Evolutionary conservation across 2,329 filamentous ascomycete species (phyloP).

Genomic region (Pyrenophora teres): DNA sequence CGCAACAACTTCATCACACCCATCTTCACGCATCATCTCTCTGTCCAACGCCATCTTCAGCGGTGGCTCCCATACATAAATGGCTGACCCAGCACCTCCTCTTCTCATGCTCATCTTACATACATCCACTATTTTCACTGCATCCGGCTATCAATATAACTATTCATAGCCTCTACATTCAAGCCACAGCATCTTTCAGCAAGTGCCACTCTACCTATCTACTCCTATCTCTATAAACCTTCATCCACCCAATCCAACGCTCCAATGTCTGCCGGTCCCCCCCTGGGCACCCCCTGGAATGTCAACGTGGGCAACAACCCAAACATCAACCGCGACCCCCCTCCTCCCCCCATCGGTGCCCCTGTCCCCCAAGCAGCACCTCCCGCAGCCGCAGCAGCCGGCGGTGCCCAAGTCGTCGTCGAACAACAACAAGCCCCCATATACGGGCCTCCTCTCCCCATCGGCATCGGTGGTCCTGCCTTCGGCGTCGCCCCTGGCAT

Average conservation of each 20-base stretch:
- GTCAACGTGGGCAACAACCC: slow-evolving; percentile 42
- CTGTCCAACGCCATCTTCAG: background rate
- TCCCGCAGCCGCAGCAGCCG: background rate
- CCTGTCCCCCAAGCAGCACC: slow-evolving; percentile 13
- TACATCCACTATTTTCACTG: too few species aligned
- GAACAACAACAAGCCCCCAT: slow-evolving; percentile 31
- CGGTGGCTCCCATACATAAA: slow-evolving; percentile 4
- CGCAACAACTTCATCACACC: slow-evolving; percentile 6
- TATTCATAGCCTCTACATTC: background rate
- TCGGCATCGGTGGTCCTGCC: slow-evolving; percentile 25
- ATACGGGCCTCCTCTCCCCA: slow-evolving; percentile 28
- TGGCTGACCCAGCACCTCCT: background rate
- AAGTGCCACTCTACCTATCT: background rate
- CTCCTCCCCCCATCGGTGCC: slow-evolving; percentile 31
- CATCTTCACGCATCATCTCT: slow-evolving; percentile 19
- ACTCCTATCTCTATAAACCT: background rate
- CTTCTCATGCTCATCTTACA: background rate
- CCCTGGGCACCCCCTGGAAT: slow-evolving; percentile 33
- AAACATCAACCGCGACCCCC: slow-evolving; percentile 41
- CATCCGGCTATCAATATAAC: too few species aligned
- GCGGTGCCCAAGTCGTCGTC: slow-evolving; percentile 19
- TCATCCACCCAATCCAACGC: background rate
- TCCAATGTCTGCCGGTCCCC: slow-evolving; percentile 36
- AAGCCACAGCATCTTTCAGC: background rate
- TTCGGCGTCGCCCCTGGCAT: slow-evolving; percentile 18